Conservation (phyloP, 2,329 filamentous ascomycete genomes). For the Colletotrichum spaethianum region DNA sequence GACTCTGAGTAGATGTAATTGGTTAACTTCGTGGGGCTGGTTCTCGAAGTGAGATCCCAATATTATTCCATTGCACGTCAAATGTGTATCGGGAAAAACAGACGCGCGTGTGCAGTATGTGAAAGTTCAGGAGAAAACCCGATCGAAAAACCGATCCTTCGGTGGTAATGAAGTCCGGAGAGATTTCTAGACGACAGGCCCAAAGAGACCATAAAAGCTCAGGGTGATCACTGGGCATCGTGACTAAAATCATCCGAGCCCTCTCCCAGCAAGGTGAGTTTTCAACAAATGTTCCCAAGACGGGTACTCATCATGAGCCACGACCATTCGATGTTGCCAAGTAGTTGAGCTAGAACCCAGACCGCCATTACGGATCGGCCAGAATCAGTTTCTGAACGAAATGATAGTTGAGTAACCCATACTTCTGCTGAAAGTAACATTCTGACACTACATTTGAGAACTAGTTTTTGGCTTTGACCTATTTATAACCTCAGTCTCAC, state of each 20-base stretch:
- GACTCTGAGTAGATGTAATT: constrained; percentile 22
- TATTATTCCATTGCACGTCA: neutral
- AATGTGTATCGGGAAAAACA: neutral
- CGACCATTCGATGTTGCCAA: neutral
- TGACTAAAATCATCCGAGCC: neutral
- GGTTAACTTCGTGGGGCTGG: neutral
- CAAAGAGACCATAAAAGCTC: neutral
- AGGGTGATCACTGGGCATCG: no score
- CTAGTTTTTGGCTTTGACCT: neutral
- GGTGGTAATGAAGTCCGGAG: neutral
- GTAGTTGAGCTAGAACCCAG: neutral
- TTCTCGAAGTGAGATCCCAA: neutral
- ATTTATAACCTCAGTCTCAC: neutral
- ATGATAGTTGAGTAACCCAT: neutral
- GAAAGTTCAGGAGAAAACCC: neutral
- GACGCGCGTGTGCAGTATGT: neutral
- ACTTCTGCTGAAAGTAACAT: neutral
- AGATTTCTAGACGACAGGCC: neutral
- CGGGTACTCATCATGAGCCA: no score
- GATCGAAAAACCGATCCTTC: neutral
- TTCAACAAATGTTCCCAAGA: neutral
- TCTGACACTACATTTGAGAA: neutral
- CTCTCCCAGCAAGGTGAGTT: neutral
- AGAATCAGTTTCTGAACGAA: no score
- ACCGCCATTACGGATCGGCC: neutral